Conservation (phyloP, 768 basidiomycete genomes). For the Lactarius akahatsu region DNA sequence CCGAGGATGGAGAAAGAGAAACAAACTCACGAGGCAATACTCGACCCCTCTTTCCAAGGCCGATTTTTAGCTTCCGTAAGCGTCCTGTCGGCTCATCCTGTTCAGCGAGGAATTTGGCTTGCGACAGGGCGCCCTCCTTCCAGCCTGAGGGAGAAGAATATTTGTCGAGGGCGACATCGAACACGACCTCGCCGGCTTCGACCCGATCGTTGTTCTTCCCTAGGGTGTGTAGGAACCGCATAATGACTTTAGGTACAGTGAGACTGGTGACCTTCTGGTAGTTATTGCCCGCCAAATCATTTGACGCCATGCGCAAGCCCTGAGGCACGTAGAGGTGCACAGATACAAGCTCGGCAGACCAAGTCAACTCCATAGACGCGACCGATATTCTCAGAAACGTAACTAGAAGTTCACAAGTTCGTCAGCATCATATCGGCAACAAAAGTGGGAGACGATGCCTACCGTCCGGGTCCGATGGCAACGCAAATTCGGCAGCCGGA, state of each 20-base stretch:
- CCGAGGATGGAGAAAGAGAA: not conserved
- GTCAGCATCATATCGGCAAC: not conserved
- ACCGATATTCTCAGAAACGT: constrained; percentile 78
- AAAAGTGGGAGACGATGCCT: constrained; percentile 31
- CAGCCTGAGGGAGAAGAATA: constrained; percentile 65
- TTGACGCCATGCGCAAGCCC: constrained; percentile 67
- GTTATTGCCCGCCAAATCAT: constrained; percentile 68
- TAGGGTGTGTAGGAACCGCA: constrained; percentile 51
- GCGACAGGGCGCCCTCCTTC: constrained; percentile 48
- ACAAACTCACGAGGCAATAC: constrained; percentile 2
- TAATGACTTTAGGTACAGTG: constrained; percentile 48
- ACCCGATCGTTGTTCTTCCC: constrained; percentile 55
- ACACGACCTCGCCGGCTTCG: constrained; percentile 54
- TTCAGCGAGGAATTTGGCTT: constrained; percentile 62
- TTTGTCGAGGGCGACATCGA: constrained; percentile 63
- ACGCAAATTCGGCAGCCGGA: constrained; percentile 65
- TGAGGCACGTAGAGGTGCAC: constrained; percentile 52
- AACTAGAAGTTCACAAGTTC: constrained; percentile 46
- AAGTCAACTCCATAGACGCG: constrained; percentile 52
- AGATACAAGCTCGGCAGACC: constrained; percentile 54
- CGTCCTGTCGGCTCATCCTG: constrained; percentile 74
- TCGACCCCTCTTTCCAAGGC: constrained; percentile 10
- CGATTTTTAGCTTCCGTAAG: constrained; percentile 51
- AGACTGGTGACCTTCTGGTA: constrained; percentile 66
- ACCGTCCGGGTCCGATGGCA: constrained; percentile 78